Evolutionary conservation across 2,329 filamentous ascomycete genomes (phyloP).

Genomic region (Annulohypoxylon truncatum): DNA sequence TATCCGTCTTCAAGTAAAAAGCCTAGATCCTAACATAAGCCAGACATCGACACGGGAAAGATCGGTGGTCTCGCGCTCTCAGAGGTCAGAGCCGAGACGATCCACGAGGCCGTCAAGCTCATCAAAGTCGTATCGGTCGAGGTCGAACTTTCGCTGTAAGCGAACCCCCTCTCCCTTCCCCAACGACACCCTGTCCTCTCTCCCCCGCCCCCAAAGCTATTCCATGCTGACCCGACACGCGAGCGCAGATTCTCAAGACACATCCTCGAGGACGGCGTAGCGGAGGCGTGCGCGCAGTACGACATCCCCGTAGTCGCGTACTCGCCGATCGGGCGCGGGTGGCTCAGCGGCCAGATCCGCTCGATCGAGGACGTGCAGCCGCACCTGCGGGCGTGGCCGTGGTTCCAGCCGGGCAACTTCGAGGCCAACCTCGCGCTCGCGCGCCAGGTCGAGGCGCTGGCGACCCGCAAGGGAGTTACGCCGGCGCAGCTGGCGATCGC

Average conservation of each 20-base stretch:
- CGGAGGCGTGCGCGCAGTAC: constrained; percentile 67
- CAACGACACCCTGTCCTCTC: no score
- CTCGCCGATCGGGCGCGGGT: constrained; percentile 72
- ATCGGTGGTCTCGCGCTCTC: constrained; percentile 56
- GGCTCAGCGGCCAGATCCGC: constrained; percentile 66
- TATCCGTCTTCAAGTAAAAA: not conserved
- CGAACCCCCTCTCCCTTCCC: not conserved
- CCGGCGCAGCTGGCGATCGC: constrained; percentile 73
- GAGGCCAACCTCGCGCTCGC: constrained; percentile 73
- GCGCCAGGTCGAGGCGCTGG: constrained; percentile 66
- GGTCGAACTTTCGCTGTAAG: constrained; percentile 54
- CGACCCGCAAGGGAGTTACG: constrained; percentile 69
- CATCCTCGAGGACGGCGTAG: constrained; percentile 48
- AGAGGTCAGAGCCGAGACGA: constrained; percentile 54
- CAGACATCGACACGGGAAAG: constrained; percentile 54
- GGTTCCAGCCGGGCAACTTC: constrained; percentile 73
- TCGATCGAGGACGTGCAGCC: constrained; percentile 63
- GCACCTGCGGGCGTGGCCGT: constrained; percentile 60
- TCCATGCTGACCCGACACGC: no score
- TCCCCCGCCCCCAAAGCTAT: no score
- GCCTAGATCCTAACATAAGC: not conserved
- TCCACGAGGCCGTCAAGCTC: constrained; percentile 52
- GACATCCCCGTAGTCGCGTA: constrained; percentile 78
- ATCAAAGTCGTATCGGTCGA: constrained; percentile 54
- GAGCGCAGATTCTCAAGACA: constrained; percentile 42